Evolutionary conservation across 805 yeast genomes (phyloP).

Genomic region (Monosporozyma unispora): DNA sequence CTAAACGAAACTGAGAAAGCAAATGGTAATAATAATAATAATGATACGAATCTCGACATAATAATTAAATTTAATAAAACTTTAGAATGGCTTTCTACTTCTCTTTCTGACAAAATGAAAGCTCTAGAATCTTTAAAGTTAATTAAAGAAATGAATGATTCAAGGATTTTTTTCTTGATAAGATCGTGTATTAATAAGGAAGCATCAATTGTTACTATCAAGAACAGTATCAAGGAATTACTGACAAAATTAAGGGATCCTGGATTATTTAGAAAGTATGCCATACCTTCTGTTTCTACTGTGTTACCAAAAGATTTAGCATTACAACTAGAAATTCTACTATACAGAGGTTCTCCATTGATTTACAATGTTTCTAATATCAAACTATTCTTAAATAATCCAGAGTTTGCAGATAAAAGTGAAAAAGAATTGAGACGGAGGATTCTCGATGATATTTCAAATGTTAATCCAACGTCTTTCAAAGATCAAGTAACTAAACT

Average conservation of each 20-base stretch:
- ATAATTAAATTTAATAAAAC: conserved; percentile 41
- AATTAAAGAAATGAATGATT: conserved; percentile 47
- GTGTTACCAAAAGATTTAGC: conserved; percentile 43
- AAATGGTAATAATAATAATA: conserved; percentile 3
- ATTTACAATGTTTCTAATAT: conserved; percentile 61
- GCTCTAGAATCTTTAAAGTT: conserved; percentile 43
- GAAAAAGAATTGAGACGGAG: conserved; percentile 35
- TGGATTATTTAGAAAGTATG: conserved; percentile 35
- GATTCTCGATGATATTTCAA: conserved; percentile 50
- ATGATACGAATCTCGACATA: conserved; percentile 3
- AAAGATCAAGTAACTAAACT: conserved; percentile 49
- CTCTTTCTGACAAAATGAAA: conserved; percentile 46
- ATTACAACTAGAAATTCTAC: conserved; percentile 44
- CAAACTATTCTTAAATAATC: conserved; percentile 37
- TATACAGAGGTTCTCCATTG: conserved; percentile 53
- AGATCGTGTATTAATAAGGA: conserved; percentile 46
- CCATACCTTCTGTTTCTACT: conserved; percentile 25
- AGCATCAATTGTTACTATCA: conserved; percentile 51
- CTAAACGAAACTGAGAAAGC: conserved; percentile 23
- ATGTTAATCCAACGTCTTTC: conserved; percentile 53
- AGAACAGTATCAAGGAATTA: conserved; percentile 56
- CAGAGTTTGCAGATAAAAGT: conserved; percentile 25
- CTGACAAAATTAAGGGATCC: conserved; percentile 45
- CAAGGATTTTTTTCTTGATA: conserved; percentile 49
- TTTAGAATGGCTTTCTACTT: conserved; percentile 49